A percentile compares a stretch with the other conserved stretches of the same genome.
These are phyloP conservation scores for Pelargonium cotyledonis DNA, from an alignment of 441 rosid genomes.

Conservation along the genomic window DNA sequence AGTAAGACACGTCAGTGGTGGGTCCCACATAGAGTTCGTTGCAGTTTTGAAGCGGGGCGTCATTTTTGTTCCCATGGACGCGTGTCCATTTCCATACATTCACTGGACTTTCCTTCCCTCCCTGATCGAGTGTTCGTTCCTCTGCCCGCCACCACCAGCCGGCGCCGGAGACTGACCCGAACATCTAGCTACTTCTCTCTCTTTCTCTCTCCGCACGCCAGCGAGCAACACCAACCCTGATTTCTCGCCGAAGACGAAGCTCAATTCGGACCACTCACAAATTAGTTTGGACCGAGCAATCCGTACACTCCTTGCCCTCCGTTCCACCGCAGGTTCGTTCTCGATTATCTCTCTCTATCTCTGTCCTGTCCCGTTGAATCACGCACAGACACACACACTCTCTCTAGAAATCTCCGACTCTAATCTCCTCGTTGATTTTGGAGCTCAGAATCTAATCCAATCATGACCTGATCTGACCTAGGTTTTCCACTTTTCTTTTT, in stretches of 20 bases:
- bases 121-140: background rate
- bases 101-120: background rate
- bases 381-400: background rate
- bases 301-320: background rate
- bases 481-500: background rate
- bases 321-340: background rate
- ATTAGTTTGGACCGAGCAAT: background rate
- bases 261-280: background rate
- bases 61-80: background rate
- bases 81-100: background rate
- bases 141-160: background rate
- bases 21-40: background rate
- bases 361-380: background rate
- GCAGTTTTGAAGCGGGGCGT: background rate
- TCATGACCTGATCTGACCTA: background rate
- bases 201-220: background rate
- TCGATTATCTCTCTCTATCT: background rate
- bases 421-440: background rate
- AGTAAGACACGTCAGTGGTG: constrained; percentile 3
- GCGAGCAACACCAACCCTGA: background rate
- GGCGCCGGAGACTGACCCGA: background rate
- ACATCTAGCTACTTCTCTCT: background rate
- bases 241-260: background rate
- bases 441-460: background rate
- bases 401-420: background rate